Conservation (phyloP, 2,329 filamentous ascomycete species). For the Berkeleyomyces basicola region DNA sequence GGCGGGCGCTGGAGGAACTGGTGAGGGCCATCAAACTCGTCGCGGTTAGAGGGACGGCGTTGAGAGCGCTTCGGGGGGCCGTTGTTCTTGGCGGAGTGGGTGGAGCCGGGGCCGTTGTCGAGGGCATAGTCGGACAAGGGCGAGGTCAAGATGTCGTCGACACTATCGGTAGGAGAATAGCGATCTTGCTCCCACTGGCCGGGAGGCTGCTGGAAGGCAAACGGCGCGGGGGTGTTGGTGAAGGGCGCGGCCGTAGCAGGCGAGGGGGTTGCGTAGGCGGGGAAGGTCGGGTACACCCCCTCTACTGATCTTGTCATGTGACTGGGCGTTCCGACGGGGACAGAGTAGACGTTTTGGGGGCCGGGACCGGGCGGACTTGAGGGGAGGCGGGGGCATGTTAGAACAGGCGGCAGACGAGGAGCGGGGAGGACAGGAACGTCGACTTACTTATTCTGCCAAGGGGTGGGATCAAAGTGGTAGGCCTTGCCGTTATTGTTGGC, state of each 20-base stretch:
- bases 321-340: conserved; percentile 13
- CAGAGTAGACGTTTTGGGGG: conserved; percentile 8
- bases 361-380: conserved; percentile 6
- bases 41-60: conserved; percentile 60
- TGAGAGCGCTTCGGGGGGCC: conserved; percentile 34
- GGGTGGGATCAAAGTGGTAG: conserved; percentile 12
- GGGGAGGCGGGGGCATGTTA: not conserved
- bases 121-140: conserved; percentile 43
- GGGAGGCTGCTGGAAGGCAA: conserved; percentile 7
- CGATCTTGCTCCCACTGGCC: conserved; percentile 31
- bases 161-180: conserved; percentile 40
- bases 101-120: conserved; percentile 31
- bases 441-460: conserved; percentile 14
- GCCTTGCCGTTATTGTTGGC: conserved; percentile 6
- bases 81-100: conserved; percentile 19
- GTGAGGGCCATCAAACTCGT: conserved; percentile 79
- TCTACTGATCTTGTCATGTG: conserved; percentile 16
- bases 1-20: conserved; percentile 63
- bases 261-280: conserved; percentile 28
- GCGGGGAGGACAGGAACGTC: not conserved
- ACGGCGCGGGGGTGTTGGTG: conserved; percentile 10
- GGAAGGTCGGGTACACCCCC: conserved; percentile 22
- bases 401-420: not conserved
- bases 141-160: conserved; percentile 41
- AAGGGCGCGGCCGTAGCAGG: conserved; percentile 19